Evolutionary conservation across 1,139 yeast species (phyloP), one percentile per base, ranked within the genome.

Genomic region (Yamadazyma epiphylla): DNA sequence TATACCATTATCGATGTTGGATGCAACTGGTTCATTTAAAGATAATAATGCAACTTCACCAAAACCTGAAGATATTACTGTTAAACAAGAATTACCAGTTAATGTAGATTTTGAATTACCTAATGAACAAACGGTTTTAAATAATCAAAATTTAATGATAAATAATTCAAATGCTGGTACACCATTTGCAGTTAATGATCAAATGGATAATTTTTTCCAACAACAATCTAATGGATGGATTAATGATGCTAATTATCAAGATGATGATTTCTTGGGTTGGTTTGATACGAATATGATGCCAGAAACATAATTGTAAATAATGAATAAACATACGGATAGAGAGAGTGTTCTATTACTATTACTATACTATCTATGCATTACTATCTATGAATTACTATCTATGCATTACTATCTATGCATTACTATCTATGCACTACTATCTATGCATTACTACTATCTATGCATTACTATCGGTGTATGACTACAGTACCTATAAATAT

Each of bases 241-340:
- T 26, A 64, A 64, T 44, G 78, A 80, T 58, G 86, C 84, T 44
- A 81, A 76, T 32, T 64, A 61, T 35, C 42, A 41, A 29, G 73
- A 67, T 35, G 96, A 88, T 51, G 96, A 88, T 51, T 82, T 89
- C 51, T 64, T 89, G 30, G 96, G 96, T n/a, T 89, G 96, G 96
- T 83, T 88, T 64, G 96, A 88, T 51, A 78, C 62, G 68, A 67
- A 63, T 41, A 56, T 65, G 58, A 52, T 61, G 32, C 53, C 60
- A 15, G 59, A 55, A 35, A 45, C 16, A n/a, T 29, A 15, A 19
- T 21, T 17, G 24, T 21, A 22, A 13, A 13, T 25, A 15, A 9
- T 13, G 12, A 21, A 24, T 21, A 29, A 22, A 6, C 19, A 6
- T 6, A 22, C 13, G 11, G 25, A 24, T 5, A 13, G 15, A 24